phyloP scores from a whole-genome alignment of 2,329 filamentous ascomycete species.

The Stemphylium vesicarium region DNA sequence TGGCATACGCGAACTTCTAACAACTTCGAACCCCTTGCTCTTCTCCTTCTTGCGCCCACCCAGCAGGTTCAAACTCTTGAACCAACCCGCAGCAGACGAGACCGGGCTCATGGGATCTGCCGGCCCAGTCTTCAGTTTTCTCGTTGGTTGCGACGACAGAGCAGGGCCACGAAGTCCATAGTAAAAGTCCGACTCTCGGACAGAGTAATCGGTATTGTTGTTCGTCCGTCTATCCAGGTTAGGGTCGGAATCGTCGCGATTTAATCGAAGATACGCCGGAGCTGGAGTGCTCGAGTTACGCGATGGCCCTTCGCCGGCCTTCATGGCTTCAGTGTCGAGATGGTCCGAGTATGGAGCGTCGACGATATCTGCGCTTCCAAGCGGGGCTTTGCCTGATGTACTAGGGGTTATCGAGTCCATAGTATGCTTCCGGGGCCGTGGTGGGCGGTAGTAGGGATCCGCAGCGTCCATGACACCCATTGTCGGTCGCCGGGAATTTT shows the following conservation, averaged over 20 bases:
- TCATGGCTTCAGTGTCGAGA: constrained; percentile 39
- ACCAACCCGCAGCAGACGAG: constrained; percentile 87
- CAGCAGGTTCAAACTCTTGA: constrained; percentile 70
- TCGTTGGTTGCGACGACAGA: constrained; percentile 77
- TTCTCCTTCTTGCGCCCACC: constrained; percentile 91
- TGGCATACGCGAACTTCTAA: constrained; percentile 85
- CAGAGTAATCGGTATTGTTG: constrained; percentile 78
- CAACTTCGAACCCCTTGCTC: constrained; percentile 95
- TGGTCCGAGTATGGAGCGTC: constrained; percentile 55
- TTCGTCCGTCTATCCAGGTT: constrained; percentile 62
- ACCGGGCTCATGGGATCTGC: constrained; percentile 93
- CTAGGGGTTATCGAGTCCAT: constrained; percentile 60
- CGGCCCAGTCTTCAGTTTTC: constrained; percentile 90
- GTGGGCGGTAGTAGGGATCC: constrained; percentile 90
- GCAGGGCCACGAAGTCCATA: constrained; percentile 91
- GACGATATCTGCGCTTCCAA: constrained; percentile 55
- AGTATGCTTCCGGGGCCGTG: constrained; percentile 68
- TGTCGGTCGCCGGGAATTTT: constrained; percentile 50
- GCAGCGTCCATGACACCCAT: constrained; percentile 49
- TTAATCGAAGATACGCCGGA: constrained; percentile 61
- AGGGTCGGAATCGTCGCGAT: constrained; percentile 59
- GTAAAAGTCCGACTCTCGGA: constrained; percentile 95
- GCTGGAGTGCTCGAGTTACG: constrained; percentile 39
- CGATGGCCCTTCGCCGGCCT: constrained; percentile 44
- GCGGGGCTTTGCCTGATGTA: constrained; percentile 53